phyloP scores from a whole-genome alignment of 148 eudicot genomes.

The Chenopodium berlandieri region DNA sequence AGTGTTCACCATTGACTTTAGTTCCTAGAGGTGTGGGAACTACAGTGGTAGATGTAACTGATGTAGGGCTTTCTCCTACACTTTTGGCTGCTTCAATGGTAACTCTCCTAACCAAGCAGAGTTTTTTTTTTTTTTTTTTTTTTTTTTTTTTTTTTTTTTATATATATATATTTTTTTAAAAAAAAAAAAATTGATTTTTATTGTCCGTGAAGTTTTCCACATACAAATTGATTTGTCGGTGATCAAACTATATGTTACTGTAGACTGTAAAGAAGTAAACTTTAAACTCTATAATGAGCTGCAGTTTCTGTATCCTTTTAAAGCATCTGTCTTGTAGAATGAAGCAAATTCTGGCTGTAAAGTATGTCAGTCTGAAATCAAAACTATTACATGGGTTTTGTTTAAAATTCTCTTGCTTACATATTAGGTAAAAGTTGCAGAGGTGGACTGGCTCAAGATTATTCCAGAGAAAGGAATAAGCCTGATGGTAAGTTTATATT shows the following conservation, averaged over 20 bases:
- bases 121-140: too few relatives aligned
- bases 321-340: neutral
- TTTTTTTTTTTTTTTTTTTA: too few relatives aligned
- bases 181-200: too few relatives aligned
- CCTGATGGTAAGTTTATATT: constrained; percentile 46
- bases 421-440: constrained; percentile 75
- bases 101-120: constrained; percentile 17
- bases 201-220: too few relatives aligned
- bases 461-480: constrained; percentile 58
- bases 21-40: constrained; percentile 69
- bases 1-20: constrained; percentile 57
- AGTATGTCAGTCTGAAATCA: neutral
- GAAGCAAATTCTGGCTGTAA: neutral
- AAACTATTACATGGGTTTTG: neutral
- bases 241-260: too few relatives aligned
- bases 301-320: neutral
- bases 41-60: constrained; percentile 65
- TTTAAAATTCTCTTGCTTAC: constrained; percentile 9
- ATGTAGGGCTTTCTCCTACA: constrained; percentile 76
- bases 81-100: constrained; percentile 64
- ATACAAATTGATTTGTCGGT: too few relatives aligned
- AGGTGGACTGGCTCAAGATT: constrained; percentile 79
- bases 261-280: too few relatives aligned
- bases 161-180: too few relatives aligned
- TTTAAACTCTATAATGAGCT: neutral